Conservation (phyloP, 495 filamentous ascomycete genomes). For the Penicillium ucsense region DNA sequence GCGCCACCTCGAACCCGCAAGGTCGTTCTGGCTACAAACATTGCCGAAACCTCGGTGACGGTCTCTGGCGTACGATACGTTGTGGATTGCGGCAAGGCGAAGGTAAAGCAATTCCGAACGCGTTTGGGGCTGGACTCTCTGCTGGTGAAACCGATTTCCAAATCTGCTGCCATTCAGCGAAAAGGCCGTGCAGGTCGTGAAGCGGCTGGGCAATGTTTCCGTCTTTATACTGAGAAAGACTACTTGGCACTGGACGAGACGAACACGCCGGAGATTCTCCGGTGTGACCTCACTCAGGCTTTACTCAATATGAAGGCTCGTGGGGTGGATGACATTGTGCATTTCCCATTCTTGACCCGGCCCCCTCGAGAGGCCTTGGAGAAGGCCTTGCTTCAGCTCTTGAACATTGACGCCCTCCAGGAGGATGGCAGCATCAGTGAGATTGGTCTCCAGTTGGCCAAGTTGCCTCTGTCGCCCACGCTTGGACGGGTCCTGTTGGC, state of each 20-base stretch:
- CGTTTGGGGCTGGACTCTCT: slow-evolving; percentile 83
- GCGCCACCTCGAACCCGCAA: slow-evolving; percentile 71
- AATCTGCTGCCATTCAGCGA: slow-evolving; percentile 86
- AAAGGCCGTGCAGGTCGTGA: slow-evolving; percentile 91
- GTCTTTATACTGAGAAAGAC: slow-evolving; percentile 77
- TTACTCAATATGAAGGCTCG: slow-evolving; percentile 92
- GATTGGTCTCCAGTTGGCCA: slow-evolving; percentile 66
- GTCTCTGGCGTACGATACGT: slow-evolving; percentile 88
- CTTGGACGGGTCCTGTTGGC: slow-evolving; percentile 77
- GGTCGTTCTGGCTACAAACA: slow-evolving; percentile 88
- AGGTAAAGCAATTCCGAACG: slow-evolving; percentile 84
- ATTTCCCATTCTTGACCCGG: slow-evolving; percentile 77
- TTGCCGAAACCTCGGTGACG: slow-evolving; percentile 95
- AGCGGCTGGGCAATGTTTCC: slow-evolving; percentile 77
- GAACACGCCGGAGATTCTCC: slow-evolving; percentile 80
- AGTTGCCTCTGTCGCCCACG: slow-evolving; percentile 70
- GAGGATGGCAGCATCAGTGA: slow-evolving; percentile 64
- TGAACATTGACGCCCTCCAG: slow-evolving; percentile 64
- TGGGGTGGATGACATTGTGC: slow-evolving; percentile 70
- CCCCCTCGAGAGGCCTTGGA: slow-evolving; percentile 69
- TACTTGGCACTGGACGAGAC: slow-evolving; percentile 61
- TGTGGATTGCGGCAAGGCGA: slow-evolving; percentile 87
- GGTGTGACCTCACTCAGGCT: slow-evolving; percentile 76
- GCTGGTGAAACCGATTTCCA: slow-evolving; percentile 82
- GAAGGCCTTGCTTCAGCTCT: slow-evolving; percentile 75